Conservation (phyloP, 1,139 yeast genomes). For the Candida neerlandica region DNA sequence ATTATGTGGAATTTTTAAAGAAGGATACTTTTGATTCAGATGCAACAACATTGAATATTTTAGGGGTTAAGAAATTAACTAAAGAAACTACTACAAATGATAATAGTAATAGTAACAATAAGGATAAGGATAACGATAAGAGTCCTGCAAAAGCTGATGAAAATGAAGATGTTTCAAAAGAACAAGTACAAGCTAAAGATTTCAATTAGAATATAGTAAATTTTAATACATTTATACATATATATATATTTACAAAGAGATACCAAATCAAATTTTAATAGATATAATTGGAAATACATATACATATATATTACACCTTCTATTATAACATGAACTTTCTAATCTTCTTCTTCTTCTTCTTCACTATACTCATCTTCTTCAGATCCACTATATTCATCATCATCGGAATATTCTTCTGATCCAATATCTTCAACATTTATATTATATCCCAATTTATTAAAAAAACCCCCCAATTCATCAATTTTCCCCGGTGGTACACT, state of each 20-base stretch:
- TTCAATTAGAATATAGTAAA: neutral
- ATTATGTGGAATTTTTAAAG: conserved; percentile 32
- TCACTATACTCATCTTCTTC: conserved; percentile 9
- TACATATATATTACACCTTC: neutral
- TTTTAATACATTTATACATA: neutral
- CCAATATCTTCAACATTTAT: conserved; percentile 58
- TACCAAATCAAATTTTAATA: neutral
- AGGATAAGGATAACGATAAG: too few species aligned
- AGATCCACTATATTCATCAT: conserved; percentile 11
- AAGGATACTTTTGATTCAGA: conserved; percentile 21
- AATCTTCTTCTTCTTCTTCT: conserved; percentile 1
- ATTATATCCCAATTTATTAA: conserved; percentile 58
- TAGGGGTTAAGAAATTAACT: neutral
- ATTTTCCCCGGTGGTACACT: conserved; percentile 73
- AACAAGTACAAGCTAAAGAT: neutral
- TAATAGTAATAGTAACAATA: too few species aligned
- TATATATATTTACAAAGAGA: neutral
- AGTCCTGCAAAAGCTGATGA: neutral
- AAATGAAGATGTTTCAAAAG: neutral
- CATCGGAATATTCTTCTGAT: conserved; percentile 22
- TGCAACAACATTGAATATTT: conserved; percentile 4
- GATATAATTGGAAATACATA: neutral
- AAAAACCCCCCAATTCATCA: conserved; percentile 48
- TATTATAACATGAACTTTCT: conserved; percentile 1
- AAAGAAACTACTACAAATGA: neutral